phyloP scores from a whole-genome alignment of 139 green algal genomes.

The Spirogloea muscicola region DNA sequence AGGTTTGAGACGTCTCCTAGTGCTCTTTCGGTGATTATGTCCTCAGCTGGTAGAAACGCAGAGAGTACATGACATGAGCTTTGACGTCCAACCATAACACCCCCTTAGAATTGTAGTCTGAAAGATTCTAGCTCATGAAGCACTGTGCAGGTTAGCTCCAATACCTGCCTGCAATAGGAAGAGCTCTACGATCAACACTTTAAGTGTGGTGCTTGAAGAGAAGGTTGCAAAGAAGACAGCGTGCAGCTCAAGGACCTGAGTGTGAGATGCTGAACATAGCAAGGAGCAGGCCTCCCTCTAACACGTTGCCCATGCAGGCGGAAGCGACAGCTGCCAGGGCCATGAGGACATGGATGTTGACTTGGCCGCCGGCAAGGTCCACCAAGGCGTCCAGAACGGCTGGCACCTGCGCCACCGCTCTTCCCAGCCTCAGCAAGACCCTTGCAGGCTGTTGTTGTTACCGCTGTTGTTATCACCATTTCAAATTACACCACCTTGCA shows the following conservation, averaged over 20 bases:
- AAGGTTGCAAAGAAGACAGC: background rate
- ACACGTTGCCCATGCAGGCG: conserved; percentile 45
- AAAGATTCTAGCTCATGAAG: no score
- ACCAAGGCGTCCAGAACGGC: conserved; percentile 50
- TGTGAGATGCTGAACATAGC: conserved; percentile 53
- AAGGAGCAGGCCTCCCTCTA: conserved; percentile 54
- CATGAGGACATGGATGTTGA: conserved; percentile 63
- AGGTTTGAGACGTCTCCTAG: conserved; percentile 15
- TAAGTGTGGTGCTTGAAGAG: background rate
- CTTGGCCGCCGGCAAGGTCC: conserved; percentile 45
- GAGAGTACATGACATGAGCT: no score
- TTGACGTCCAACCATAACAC: no score
- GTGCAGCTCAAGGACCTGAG: conserved; percentile 13
- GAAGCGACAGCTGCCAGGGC: conserved; percentile 52
- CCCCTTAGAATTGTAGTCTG: no score
- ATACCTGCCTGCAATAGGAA: no score
- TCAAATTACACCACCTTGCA: no score
- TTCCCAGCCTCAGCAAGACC: no score
- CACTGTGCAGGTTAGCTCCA: no score
- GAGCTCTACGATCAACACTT: no score
- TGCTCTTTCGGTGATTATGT: conserved; percentile 19
- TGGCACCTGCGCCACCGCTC: conserved; percentile 31
- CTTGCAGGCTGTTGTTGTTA: no score
- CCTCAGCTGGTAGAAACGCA: no score
- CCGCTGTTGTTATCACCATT: no score